Base-by-base conservation (phyloP, 2,329 filamentous ascomycete species). In the Ophiostoma sp. region DNA sequence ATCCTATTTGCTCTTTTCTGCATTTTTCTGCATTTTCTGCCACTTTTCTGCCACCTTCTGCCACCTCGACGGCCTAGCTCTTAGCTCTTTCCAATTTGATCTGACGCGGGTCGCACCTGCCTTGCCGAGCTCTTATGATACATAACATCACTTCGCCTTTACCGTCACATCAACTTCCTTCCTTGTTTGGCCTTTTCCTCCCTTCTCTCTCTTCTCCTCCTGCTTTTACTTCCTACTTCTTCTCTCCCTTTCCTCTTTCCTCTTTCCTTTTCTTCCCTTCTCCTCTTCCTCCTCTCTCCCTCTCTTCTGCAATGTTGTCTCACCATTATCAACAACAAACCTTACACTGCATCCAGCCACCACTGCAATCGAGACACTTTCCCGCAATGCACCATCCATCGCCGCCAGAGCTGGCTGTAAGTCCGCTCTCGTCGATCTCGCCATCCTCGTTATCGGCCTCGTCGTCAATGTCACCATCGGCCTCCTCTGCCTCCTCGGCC, bases 311-410 rank as follows among this genome's bases (percentile, higher is more conserved):
- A 31, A 72, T 70, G 67, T 6, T 68, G 36, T 57, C 69, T 64
- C 69, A 67, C n/a, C 67, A 60, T 27, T 67, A 67, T 41, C 66
- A 70, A 35, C 68, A 70, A 39, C 60, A 72, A 15, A 70, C 68
- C 23, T 31, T 68, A 10, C 68, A 71, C 20, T 71, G 67, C 39
- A 52, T 68, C 35, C 66, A 68, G 39, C 68, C 54, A 44, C 48
- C 57, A 31, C 57, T 68, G 13, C 68, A 62, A 17, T 66, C 57
- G 36, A 57, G 52, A 44, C 33, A 41, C 36, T 36, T 36, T 27
- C 66, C 33, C 20, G 20, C 62, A 35, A 65, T 65, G 62, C n/a
- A 35, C 11, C 35, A 20, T 23, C 17, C 62, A 41, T 62, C 57
- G 11, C 57, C 57, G 6, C 57, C 57, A 20, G 57, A 62, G 13